Evolutionary conservation across 2,329 filamentous ascomycete species (phyloP), one percentile per base, ranked within the genome.

Genomic region (Plenodomus tracheiphilus): DNA sequence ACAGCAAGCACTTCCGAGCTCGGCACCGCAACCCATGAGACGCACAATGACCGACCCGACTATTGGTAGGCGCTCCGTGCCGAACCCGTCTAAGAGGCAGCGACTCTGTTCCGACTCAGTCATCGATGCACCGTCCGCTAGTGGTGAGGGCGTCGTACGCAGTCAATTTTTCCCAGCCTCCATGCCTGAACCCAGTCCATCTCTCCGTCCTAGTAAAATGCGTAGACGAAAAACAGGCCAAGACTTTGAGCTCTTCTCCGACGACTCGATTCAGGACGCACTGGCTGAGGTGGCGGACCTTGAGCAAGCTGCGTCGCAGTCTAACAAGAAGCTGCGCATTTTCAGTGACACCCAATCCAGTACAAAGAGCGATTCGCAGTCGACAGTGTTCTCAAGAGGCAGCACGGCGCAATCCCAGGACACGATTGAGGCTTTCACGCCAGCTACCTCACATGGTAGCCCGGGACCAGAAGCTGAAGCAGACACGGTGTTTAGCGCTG

Each of bases 171-270:
- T 79, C 46, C 60, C 58, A 22, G 59, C 64, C 4, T 64, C 66
- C 2, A 38, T 61, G 9, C 53, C 69, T 15, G 70, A 76, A 41
- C 62, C 70, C 17, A 77, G 73, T 49, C 74, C 76, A 17, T 75
- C 74, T 4, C 43, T 72, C 39, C 70, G 74, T 19, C 67, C 64
- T 35, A 56, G 58, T 25, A 72, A 72, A 10, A 62, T 55, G 16
- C 59, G 40, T 25, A 65, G 56, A 35, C 66, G 65, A 41, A 69
- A 54, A 25, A 65, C 68, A 16, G 61, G 62, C 13, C 65, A 71
- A 1, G 72, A 77, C 13, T 75, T 79, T 49, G 72, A 77, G 18
- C 59, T 79, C 1, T 78, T 70, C 63, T 79, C 77, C 3, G 77
- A 79, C 52, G 77, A 79, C 44, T 78, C 76, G 4, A 62, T 76